phyloP scores from a whole-genome alignment of 2,329 filamentous ascomycete species.

The Blastomyces parvus region DNA sequence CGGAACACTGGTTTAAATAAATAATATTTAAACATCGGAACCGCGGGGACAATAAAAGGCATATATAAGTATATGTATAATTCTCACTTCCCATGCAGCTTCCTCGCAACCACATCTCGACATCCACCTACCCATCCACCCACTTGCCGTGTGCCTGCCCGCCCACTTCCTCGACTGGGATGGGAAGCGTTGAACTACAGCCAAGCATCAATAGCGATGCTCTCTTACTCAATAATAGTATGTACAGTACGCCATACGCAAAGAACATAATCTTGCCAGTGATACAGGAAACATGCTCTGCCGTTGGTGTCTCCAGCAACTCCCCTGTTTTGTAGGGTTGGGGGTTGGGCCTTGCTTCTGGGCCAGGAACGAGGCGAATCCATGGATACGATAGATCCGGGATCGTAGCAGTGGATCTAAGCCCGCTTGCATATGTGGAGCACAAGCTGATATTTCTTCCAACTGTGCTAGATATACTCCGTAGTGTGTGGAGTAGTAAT shows the following conservation, averaged over 20 bases:
- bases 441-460: neutral
- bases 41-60: too few species aligned
- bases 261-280: neutral
- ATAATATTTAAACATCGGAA: neutral
- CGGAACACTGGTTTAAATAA: neutral
- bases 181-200: conserved; percentile 16
- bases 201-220: neutral
- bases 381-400: conserved; percentile 22
- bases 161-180: conserved; percentile 20
- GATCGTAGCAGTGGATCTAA: conserved; percentile 10
- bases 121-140: conserved; percentile 18
- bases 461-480: too few species aligned
- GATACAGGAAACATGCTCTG: neutral
- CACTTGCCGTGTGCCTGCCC: conserved; percentile 16
- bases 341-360: conserved; percentile 19
- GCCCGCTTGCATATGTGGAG: neutral
- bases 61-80: neutral
- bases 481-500: neutral
- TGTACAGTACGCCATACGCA: neutral
- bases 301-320: neutral
- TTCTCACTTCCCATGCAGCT: conserved; percentile 22
- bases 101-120: conserved; percentile 19
- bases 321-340: conserved; percentile 19
- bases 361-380: conserved; percentile 24
- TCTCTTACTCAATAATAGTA: neutral